Percentiles rank a stretch among this genome's conserved stretches.
These are phyloP conservation scores for Suillus plorans DNA, from an alignment of 768 basidiomycete genomes.

Conservation along the genomic window DNA sequence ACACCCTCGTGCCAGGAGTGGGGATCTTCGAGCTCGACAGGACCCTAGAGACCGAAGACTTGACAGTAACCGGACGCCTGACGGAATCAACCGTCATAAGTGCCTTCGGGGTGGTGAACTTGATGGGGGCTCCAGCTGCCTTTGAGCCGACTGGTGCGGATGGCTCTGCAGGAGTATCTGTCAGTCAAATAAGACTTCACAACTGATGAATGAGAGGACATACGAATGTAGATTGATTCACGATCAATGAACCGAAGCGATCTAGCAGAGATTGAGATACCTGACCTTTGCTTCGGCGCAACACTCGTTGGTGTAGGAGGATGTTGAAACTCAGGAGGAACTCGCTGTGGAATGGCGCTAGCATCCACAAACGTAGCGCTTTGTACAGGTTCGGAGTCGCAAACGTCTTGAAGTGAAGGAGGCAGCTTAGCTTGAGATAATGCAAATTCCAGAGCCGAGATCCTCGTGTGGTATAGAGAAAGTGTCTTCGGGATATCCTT, in stretches of 20 bases:
- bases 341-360: background rate
- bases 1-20: background rate
- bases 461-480: background rate
- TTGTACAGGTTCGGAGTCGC: background rate
- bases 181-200: background rate
- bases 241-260: background rate
- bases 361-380: background rate
- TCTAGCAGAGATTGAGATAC: background rate
- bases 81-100: background rate
- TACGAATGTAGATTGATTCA: background rate
- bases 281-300: background rate
- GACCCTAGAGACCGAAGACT: background rate
- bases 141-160: background rate
- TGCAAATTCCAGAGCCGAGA: background rate
- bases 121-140: background rate
- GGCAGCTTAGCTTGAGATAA: background rate
- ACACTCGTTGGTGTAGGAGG: background rate
- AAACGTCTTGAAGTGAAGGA: background rate
- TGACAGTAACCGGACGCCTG: background rate
- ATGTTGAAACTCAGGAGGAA: background rate
- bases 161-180: background rate
- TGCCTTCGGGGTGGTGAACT: background rate
- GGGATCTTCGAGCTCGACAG: background rate
- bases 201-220: background rate
- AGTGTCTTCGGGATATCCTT: background rate